Base-by-base conservation (phyloP, 1,284 basidiomycete genomes). In the Boletus semigastroideus region DNA sequence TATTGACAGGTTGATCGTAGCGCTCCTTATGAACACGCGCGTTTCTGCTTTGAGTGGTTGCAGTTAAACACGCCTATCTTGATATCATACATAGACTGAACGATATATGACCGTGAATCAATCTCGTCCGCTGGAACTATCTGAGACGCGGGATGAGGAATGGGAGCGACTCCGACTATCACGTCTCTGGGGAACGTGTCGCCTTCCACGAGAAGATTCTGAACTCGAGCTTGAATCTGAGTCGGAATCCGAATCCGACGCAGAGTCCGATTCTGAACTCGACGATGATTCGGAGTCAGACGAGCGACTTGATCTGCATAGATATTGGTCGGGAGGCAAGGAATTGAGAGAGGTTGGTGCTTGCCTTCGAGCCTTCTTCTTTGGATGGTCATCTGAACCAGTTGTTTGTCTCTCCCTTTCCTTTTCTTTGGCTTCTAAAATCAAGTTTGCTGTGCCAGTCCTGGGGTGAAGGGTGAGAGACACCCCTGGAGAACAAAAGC, bases 21-120 rank as follows among this genome's bases (percentile, higher is more conserved):
- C 92, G 17, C 78, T 94, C 40, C 90, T 94, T 54, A 89, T 94
- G 83, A 92, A 94, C 74, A 85, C 85, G 19, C 78, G 74, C 67
- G 84, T 82, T n/a, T 67, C 72, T 11, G 59, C 59, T 17, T 58
- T 71, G 30, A 52, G 49, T 34, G 56, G 50, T 49, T 70, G 69
- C 33, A 25, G 48, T n/a, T 69, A 30, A 67, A 44, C 56, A 39
- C 48, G 51, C 42, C 46, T 22, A 31, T 33, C 22, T 10, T 36
- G 25, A 45, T 48, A 52, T 54, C 37, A 45, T 66, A 62, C 55
- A 56, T 54, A 53, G 44, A 51, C 22, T 48, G 37, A 52, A 46
- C 27, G 54, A 57, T 40, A 58, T 40, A 51, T 45, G 38, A 39
- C 25, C 27, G 12, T 41, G 49, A 52, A 47, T 62, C 37, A 64